A percentile compares a stretch with the other conserved stretches of the same genome.
phyloP scores from a whole-genome alignment of 108 stramenopile species.

The Cyclotella kingstonii region DNA sequence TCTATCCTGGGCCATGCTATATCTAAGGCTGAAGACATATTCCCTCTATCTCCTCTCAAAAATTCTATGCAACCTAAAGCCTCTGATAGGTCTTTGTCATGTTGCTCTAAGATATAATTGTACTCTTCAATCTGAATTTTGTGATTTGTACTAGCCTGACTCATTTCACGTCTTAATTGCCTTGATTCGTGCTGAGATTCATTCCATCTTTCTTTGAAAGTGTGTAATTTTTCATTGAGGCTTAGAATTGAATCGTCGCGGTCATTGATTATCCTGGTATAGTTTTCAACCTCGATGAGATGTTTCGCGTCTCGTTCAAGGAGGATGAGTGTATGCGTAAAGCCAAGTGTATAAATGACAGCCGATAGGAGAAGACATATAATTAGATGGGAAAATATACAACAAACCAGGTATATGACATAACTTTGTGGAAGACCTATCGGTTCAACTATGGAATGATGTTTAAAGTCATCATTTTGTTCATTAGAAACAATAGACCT shows the following conservation, averaged over 20 bases:
- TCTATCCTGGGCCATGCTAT: slow-evolving; percentile 30
- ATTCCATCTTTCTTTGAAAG: neutral
- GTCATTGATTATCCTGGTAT: neutral
- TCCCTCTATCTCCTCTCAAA: slow-evolving; percentile 22
- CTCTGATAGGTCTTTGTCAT: slow-evolving; percentile 29
- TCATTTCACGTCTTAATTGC: slow-evolving; percentile 1
- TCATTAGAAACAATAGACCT: no score
- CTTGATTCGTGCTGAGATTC: slow-evolving; percentile 6
- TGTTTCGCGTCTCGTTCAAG: neutral
- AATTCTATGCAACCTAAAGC: slow-evolving; percentile 26
- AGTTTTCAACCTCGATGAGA: neutral
- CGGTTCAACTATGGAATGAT: no score
- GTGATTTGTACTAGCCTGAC: neutral
- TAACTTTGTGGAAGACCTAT: no score
- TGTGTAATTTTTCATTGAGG: neutral
- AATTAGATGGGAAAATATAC: no score
- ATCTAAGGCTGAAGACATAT: slow-evolving; percentile 23
- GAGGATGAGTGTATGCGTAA: neutral
- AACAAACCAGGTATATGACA: no score
- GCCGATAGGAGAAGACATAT: neutral
- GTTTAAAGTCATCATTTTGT: no score
- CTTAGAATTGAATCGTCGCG: neutral
- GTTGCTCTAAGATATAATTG: slow-evolving; percentile 15
- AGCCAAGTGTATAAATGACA: slow-evolving; percentile 10
- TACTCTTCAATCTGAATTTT: slow-evolving; percentile 13